These are phyloP conservation scores for Pseudofabraea citricarpa DNA, from an alignment of 2,329 filamentous ascomycete genomes.

Conservation along the genomic window DNA sequence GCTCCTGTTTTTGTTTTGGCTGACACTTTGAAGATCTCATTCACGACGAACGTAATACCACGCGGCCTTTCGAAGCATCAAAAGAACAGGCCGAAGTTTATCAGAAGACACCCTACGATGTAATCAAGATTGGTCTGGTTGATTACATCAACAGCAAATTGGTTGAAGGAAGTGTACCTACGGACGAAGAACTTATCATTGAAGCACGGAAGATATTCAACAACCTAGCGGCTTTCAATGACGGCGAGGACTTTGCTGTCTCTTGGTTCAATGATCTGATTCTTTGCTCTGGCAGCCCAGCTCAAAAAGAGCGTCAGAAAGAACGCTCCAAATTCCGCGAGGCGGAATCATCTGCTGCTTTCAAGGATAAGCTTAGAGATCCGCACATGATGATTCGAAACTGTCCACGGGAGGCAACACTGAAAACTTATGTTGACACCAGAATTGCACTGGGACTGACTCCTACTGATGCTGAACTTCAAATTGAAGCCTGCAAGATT, in stretches of 20 bases:
- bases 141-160: constrained; percentile 45
- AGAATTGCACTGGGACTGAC: constrained; percentile 45
- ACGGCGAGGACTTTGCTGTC: constrained; percentile 26
- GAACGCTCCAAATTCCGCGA: constrained; percentile 3
- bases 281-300: constrained; percentile 36
- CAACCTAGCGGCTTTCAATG: constrained; percentile 30
- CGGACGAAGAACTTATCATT: constrained; percentile 49
- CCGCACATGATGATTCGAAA: background rate
- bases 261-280: constrained; percentile 58
- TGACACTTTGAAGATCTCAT: constrained; percentile 47
- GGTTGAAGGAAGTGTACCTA: constrained; percentile 35
- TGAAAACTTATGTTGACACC: constrained; percentile 19
- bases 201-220: constrained; percentile 57
- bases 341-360: background rate
- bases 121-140: constrained; percentile 53
- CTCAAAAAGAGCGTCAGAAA: constrained; percentile 4
- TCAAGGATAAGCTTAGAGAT: background rate
- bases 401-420: constrained; percentile 16
- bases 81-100: constrained; percentile 34
- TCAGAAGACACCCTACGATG: constrained; percentile 56
- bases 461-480: constrained; percentile 54
- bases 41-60: constrained; percentile 55
- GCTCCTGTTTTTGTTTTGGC: constrained; percentile 7
- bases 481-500: constrained; percentile 53
- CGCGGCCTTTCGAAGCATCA: constrained; percentile 44